Base-by-base conservation (phyloP, 2,329 filamentous ascomycete genomes). In the Cytospora mali region DNA sequence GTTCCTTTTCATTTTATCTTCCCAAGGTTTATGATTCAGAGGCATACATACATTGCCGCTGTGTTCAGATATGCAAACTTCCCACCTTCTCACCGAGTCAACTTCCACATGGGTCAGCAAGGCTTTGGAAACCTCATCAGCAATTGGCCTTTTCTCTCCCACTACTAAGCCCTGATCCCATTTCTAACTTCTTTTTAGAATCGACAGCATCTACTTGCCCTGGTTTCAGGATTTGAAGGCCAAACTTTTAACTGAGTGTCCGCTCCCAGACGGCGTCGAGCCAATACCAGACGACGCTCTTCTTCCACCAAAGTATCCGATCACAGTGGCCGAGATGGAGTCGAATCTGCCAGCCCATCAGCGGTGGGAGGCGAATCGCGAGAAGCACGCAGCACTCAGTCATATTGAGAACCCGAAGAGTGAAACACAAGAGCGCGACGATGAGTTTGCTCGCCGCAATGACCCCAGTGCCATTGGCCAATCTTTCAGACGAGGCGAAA, bases 151-250 rank as follows among this genome's bases (percentile, higher is more conserved):
- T 46, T 21, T n/a, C 42, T 46, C 35, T 14, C n/a, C 35, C 16
- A n/a, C 14, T 39, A 18, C n/a, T 46, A 25, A 5, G 16, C 18
- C 14, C 35, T 31, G n/a, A 42, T 10, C 21, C 23, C 31, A 33
- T 33, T 46, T 31, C 64, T 66, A 6, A 56, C 46, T 27, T 62
- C 21, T 9, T 42, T 28, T 6, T 63, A 94, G 93, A 0, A 86
- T 93, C 39, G 93, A 97, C 72, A 92, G 91, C 39, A 87, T 87
- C 31, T 95, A 94, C 68, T 77, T 94, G 54, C 86, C 89, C 9
- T 97, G 93, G 93, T 83, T 86, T 21, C 79, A 86, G 5, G 83
- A 82, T 50, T 81, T 99, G 42, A 84, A 84, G 66, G 83, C 86
- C 57, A 81, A 85, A 66, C 77, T 98, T 14, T 76, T 92, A 25